Base-by-base conservation (phyloP, 352 stramenopile species). In the Phytophthora capsici region DNA sequence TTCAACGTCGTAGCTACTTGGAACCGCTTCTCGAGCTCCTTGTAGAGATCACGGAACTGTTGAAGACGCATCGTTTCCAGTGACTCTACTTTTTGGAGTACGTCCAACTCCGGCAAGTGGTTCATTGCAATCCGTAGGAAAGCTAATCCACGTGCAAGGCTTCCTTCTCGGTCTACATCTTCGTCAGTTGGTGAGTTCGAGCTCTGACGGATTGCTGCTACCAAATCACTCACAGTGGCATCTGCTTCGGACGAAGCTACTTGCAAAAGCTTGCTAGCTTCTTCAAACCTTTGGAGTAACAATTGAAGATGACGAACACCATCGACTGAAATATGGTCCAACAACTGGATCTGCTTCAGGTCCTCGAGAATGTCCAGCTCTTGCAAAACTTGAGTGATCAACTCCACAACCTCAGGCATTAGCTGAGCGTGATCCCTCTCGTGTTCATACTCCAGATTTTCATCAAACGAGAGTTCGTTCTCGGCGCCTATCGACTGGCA, bases 1-100 rank as follows among this genome's bases (percentile, higher is more conserved):
- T 95, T 95, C 41, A 93, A 76, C 34, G 87, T 95, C 32, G 85
- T 94, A 9, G 87, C 87, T 43, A 95, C 87, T 26, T 91, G 80
- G 65, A 95, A 94, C 2, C 83, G 69, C 67, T 91, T 84, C 51
- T 89, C 57, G 6, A 93, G 54, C 46, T 88, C 73, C 32, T 71
- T 57, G 63, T 89, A 93, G 30, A 94, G 71, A 17, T 55, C 60
- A 46, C 75, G 65, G 17, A 90, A 75, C n/a, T 75, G 66, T 14
- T 48, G 20, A 3, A 94, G 46, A 6, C 55, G 65, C 45, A 91
- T 62, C 5, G 65, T 53, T 55, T 78, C 57, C 80, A 74, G 88
- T 19, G 61, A 73, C 12, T 65, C 52, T 2, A 75, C 48, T 2
- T 61, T 67, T 19, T 76, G 47, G n/a, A 81, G 30, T 14, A 83